Evolutionary conservation across 2,329 filamentous ascomycete species (phyloP).

Genomic region (Stachybotrys elegans): DNA sequence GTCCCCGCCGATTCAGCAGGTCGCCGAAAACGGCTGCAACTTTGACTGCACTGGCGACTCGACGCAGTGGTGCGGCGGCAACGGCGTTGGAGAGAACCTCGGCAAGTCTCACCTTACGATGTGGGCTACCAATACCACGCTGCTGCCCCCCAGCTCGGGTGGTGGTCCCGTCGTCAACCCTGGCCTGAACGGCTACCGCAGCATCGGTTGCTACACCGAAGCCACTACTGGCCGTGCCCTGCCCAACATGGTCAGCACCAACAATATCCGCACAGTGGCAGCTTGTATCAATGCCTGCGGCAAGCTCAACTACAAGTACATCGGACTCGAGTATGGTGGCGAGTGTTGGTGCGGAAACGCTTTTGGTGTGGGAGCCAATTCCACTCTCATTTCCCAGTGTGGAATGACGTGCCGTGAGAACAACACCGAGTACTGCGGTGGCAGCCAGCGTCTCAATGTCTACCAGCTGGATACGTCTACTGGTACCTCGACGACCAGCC

Average conservation of each 20-base stretch:
- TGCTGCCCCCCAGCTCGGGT: not conserved
- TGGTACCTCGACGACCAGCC: not conserved
- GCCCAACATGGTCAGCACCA: not conserved
- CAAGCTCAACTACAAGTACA: constrained; percentile 2
- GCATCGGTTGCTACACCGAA: constrained; percentile 2
- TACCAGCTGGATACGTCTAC: not conserved
- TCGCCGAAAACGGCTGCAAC: constrained; percentile 1
- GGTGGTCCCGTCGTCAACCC: constrained; percentile 1
- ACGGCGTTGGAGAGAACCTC: not conserved
- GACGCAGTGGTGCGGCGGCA: constrained; percentile 1
- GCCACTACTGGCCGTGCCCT: constrained; percentile 2
- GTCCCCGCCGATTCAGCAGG: not conserved
- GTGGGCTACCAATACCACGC: not conserved
- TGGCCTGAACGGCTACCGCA: constrained; percentile 2
- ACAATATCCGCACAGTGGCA: not conserved
- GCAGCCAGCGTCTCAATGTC: constrained; percentile 2
- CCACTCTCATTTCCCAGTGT: not conserved
- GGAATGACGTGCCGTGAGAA: not conserved
- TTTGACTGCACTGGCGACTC: constrained; percentile 2
- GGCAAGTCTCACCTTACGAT: not conserved
- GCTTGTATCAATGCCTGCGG: constrained; percentile 2
- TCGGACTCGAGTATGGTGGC: constrained; percentile 1
- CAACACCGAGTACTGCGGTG: constrained; percentile 2
- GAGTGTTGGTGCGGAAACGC: constrained; percentile 2
- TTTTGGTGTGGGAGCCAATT: not conserved